phyloP scores from a whole-genome alignment of 805 yeast genomes.

The Nakazawaea holstii region DNA sequence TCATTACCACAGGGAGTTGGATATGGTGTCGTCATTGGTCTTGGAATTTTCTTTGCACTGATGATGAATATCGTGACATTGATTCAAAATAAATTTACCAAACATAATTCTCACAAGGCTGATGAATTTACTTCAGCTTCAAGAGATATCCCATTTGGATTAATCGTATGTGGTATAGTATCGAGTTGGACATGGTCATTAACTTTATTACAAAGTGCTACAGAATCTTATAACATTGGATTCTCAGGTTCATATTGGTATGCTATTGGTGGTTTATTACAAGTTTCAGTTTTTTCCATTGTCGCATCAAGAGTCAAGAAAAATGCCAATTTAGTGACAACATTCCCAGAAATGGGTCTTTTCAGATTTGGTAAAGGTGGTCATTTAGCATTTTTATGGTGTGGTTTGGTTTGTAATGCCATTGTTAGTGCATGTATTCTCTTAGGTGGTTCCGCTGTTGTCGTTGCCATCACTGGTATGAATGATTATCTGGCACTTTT shows the following conservation, averaged over 20 bases:
- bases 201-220: conserved; percentile 21
- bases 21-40: conserved; percentile 27
- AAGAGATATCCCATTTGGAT: conserved; percentile 14
- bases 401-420: conserved; percentile 20
- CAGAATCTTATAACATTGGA: conserved; percentile 20
- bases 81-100: conserved; percentile 14
- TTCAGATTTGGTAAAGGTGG: conserved; percentile 25
- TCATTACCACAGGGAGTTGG: conserved; percentile 19
- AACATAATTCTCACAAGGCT: conserved; percentile 16
- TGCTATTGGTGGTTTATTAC: conserved; percentile 22
- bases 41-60: conserved; percentile 26
- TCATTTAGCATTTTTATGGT: conserved; percentile 22
- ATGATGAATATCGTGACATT: conserved; percentile 21
- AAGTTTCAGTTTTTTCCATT: conserved; percentile 22
- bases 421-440: conserved; percentile 13
- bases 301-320: conserved; percentile 23
- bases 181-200: conserved; percentile 27
- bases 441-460: conserved; percentile 19
- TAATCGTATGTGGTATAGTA: conserved; percentile 18
- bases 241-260: conserved; percentile 22
- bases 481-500: conserved; percentile 19
- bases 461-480: conserved; percentile 19
- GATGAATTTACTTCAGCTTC: conserved; percentile 22
- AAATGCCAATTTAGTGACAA: conserved; percentile 23
- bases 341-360: conserved; percentile 24